Percentiles rank a stretch among this genome's conserved stretches.
These are phyloP conservation scores for Ascochyta rabiei DNA, from an alignment of 2,329 filamentous ascomycete genomes.

Conservation along the genomic window DNA sequence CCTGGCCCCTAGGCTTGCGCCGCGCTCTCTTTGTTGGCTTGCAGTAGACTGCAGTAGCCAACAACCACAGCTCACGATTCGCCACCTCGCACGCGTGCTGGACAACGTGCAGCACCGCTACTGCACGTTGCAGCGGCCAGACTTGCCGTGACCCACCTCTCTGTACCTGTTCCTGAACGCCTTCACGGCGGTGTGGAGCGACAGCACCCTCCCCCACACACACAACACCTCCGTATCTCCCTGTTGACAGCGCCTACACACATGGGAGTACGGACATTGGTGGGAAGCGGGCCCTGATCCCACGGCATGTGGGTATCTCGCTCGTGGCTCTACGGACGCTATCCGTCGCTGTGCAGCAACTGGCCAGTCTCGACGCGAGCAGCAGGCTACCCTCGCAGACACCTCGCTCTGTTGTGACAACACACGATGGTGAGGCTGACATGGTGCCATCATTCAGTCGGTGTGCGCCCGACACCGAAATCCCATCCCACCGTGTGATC, in stretches of 20 bases:
- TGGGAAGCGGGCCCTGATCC: slow-evolving; percentile 9
- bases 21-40: slow-evolving; percentile 20
- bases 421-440: slow-evolving; percentile 11
- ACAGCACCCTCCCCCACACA: slow-evolving; percentile 27
- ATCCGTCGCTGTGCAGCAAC: slow-evolving; percentile 26
- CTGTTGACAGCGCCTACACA: slow-evolving; percentile 19
- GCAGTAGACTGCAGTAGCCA: slow-evolving; percentile 38
- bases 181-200: slow-evolving; percentile 38
- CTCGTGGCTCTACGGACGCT: slow-evolving; percentile 20
- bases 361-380: slow-evolving; percentile 11
- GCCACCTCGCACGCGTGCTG: slow-evolving; percentile 30
- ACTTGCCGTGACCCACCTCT: slow-evolving; percentile 32
- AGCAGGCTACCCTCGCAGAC: slow-evolving; percentile 18
- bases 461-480: slow-evolving; percentile 12
- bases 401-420: slow-evolving; percentile 8
- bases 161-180: slow-evolving; percentile 34
- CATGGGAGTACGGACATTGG: slow-evolving; percentile 24
- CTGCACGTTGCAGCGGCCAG: slow-evolving; percentile 38
- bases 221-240: slow-evolving; percentile 29
- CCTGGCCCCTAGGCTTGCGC: slow-evolving; percentile 3
- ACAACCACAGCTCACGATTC: slow-evolving; percentile 23
- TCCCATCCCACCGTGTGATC: slow-evolving; percentile 12
- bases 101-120: slow-evolving; percentile 30
- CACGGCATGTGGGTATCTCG: slow-evolving; percentile 28
- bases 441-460: slow-evolving; percentile 14